phyloP scores from a whole-genome alignment of 768 basidiomycete species.

The Solioccasus polychromus region DNA sequence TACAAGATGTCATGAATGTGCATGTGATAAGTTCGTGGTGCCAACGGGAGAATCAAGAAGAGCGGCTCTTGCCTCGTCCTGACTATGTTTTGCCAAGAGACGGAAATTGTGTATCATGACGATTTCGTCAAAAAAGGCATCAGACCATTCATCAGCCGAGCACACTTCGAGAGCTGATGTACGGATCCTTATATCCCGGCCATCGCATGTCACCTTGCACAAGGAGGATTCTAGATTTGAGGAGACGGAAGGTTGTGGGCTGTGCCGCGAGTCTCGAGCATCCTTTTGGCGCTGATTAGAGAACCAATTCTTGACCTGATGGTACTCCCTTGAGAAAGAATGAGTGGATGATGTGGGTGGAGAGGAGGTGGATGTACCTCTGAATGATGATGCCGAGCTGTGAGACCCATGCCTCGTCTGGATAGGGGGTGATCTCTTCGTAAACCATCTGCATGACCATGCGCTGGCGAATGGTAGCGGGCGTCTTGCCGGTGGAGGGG shows the following conservation, averaged over 20 bases:
- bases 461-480: slow-evolving; percentile 53
- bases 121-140: slow-evolving; percentile 59
- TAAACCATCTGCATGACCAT: slow-evolving; percentile 62
- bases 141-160: slow-evolving; percentile 51
- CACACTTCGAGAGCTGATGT: slow-evolving; percentile 45
- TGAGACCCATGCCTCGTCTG: slow-evolving; percentile 58
- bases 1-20: slow-evolving; percentile 27
- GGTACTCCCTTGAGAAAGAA: slow-evolving; percentile 42
- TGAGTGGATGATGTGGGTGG: slow-evolving; percentile 2
- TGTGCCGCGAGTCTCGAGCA: slow-evolving; percentile 35
- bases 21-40: slow-evolving; percentile 23
- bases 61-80: slow-evolving; percentile 32
- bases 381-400: slow-evolving; percentile 56
- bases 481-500: slow-evolving; percentile 40
- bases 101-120: slow-evolving; percentile 56
- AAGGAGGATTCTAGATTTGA: slow-evolving; percentile 35
- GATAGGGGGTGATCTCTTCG: slow-evolving; percentile 64
- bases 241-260: slow-evolving; percentile 31
- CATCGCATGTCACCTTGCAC: slow-evolving; percentile 34
- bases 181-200: slow-evolving; percentile 46
- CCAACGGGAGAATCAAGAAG: slow-evolving; percentile 24
- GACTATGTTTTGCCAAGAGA: slow-evolving; percentile 36
- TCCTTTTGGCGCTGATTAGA: slow-evolving; percentile 59
- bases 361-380: slow-evolving; percentile 35
- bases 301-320: slow-evolving; percentile 67